phyloP scores from a whole-genome alignment of 2,329 filamentous ascomycete genomes.

The Talaromyces sp. region DNA sequence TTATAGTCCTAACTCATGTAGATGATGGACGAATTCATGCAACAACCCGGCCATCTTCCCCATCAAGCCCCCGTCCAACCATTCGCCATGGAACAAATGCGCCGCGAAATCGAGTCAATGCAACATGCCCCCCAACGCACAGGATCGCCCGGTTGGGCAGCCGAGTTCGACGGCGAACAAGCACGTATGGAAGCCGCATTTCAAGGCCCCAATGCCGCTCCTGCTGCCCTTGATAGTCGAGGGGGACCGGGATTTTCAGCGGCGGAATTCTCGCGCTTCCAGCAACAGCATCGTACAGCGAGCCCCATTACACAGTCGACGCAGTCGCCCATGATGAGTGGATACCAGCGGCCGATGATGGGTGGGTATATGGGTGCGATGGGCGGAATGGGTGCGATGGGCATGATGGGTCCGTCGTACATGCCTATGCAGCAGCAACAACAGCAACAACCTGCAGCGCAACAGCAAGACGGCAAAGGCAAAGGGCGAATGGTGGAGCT shows the following conservation, averaged over 20 bases:
- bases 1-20: slow-evolving; percentile 32
- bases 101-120: slow-evolving; percentile 57
- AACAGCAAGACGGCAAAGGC: slow-evolving; percentile 65
- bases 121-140: slow-evolving; percentile 50
- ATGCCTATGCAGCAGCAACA: slow-evolving; percentile 44
- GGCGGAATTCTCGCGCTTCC: slow-evolving; percentile 84
- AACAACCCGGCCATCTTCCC: slow-evolving; percentile 59
- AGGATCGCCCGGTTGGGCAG: slow-evolving; percentile 58
- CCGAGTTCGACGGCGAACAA: slow-evolving; percentile 63
- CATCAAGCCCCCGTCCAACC: slow-evolving; percentile 51
- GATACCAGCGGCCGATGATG: slow-evolving; percentile 45
- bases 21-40: slow-evolving; percentile 93
- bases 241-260: slow-evolving; percentile 64
- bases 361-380: slow-evolving; percentile 43
- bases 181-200: slow-evolving; percentile 69
- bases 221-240: slow-evolving; percentile 33
- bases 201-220: slow-evolving; percentile 47
- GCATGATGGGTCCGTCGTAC: slow-evolving; percentile 32
- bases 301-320: slow-evolving; percentile 52
- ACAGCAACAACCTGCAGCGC: slow-evolving; percentile 41
- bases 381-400: slow-evolving; percentile 51
- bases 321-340: slow-evolving; percentile 60
- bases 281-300: slow-evolving; percentile 63
- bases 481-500: slow-evolving; percentile 82
- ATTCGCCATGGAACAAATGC: slow-evolving; percentile 66